A percentile compares a stretch with the other conserved stretches of the same genome.
Conservation (phyloP, 2,329 filamentous ascomycete species). For the Xylariaceae sp. region DNA sequence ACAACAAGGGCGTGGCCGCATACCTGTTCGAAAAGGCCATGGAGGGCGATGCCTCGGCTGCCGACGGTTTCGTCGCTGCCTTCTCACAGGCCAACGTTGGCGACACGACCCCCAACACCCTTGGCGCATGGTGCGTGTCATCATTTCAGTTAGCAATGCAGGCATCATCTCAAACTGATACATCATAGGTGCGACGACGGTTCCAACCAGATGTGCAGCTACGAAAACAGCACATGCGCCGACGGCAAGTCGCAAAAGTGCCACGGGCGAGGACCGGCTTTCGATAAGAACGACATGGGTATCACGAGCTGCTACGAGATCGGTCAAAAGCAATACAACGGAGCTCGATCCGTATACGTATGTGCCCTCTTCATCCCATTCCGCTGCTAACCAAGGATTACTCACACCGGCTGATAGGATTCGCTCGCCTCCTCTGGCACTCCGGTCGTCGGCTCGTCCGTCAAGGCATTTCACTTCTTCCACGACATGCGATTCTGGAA, state of each 20-base stretch:
- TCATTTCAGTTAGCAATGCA: too few relatives aligned
- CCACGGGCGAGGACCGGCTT: slow-evolving; percentile 65
- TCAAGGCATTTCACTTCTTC: slow-evolving; percentile 76
- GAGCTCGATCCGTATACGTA: slow-evolving; percentile 46
- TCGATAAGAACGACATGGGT: slow-evolving; percentile 61
- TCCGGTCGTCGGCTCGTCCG: slow-evolving; percentile 55
- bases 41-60: slow-evolving; percentile 44
- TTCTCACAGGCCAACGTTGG: slow-evolving; percentile 91
- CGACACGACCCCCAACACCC: slow-evolving; percentile 78
- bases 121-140: slow-evolving; percentile 60
- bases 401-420: too few relatives aligned
- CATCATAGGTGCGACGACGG: slow-evolving; percentile 64
- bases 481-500: slow-evolving; percentile 69
- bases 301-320: slow-evolving; percentile 73
- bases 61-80: slow-evolving; percentile 71
- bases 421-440: slow-evolving; percentile 30
- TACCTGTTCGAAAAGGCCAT: slow-evolving; percentile 73
- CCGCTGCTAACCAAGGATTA: too few relatives aligned
- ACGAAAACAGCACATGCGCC: slow-evolving; percentile 73
- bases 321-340: slow-evolving; percentile 59
- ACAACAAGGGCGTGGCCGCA: slow-evolving; percentile 90
- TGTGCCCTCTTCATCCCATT: slow-evolving; percentile 8
- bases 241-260: slow-evolving; percentile 53
- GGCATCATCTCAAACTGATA: too few relatives aligned
- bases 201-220: slow-evolving; percentile 60